These are phyloP conservation scores for Paracorniculantispora psalliotae DNA, from an alignment of 2,329 filamentous ascomycete genomes.

Conservation along the genomic window DNA sequence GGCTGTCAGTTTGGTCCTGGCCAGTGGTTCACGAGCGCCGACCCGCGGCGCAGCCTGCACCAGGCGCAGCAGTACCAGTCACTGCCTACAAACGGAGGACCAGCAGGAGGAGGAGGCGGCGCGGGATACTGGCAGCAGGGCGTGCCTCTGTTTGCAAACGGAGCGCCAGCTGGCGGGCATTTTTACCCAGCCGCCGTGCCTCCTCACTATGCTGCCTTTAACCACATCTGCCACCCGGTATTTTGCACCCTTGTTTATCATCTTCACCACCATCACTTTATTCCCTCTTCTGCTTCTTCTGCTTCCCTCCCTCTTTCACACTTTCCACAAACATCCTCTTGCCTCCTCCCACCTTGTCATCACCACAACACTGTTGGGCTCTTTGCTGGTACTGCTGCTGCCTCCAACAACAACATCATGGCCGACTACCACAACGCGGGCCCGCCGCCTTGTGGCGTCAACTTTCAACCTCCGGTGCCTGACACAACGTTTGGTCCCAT, in stretches of 20 bases:
- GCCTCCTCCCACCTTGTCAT: slow-evolving; percentile 12
- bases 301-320: not conserved
- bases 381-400: slow-evolving; percentile 16
- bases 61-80: slow-evolving; percentile 2
- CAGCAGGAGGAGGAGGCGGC: no score
- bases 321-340: not conserved
- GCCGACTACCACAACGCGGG: slow-evolving; percentile 38
- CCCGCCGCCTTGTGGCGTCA: slow-evolving; percentile 39
- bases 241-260: slow-evolving; percentile 6
- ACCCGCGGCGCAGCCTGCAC: slow-evolving; percentile 9
- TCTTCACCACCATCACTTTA: not conserved
- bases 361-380: slow-evolving; percentile 14
- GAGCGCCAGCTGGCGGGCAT: slow-evolving; percentile 10
- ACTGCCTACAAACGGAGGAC: slow-evolving; percentile 4
- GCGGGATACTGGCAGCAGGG: not conserved
- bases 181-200: slow-evolving; percentile 3
- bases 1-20: slow-evolving; percentile 8
- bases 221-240: slow-evolving; percentile 12
- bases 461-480: slow-evolving; percentile 55
- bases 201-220: slow-evolving; percentile 12
- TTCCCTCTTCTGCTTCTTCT: slow-evolving; percentile 1
- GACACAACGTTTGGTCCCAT: slow-evolving; percentile 53
- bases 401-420: slow-evolving; percentile 22
- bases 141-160: slow-evolving; percentile 11
- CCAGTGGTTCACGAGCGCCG: slow-evolving; percentile 10